Base-by-base conservation (phyloP, 495 filamentous ascomycete genomes). In the Clavariopsis aquatica region DNA sequence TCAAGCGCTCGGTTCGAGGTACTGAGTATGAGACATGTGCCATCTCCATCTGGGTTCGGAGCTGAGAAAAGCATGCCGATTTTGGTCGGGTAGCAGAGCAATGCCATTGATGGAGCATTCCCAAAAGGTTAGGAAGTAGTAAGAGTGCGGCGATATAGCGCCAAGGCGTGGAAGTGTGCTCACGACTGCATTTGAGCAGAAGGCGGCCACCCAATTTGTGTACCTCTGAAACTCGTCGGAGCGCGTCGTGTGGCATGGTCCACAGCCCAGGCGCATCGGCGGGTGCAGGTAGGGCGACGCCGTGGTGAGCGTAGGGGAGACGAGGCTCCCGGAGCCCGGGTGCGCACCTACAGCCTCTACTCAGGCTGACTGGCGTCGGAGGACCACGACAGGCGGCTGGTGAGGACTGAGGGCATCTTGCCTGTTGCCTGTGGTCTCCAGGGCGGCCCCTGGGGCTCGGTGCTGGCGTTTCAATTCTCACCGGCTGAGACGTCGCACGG, bases 401-500 rank as follows among this genome's bases (percentile, higher is more conserved):
- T 43, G 38, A 34, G 38, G 15, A 6, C 8, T 43, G 38, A 43
- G 2, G 38, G 15, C 2, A 6, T 17, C 15, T 8, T 43, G 13
- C n/a, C n/a, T n/a, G 38, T 17, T n/a, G 38, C n/a, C 15, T 17
- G 38, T 43, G 38, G 38, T 17, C 38, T 43, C 38, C 12, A 17
- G 38, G 38, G 12, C 31, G 13, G 38, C 31, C 31, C 31, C 31
- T 36, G 31, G 13, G 6, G 31, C 31, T 34, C 38, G 38, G 12
- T 43, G 38, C 38, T 43, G 38, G 38, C n/a, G 38, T 43, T 43
- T 43, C 38, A 43, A 43, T 43, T 43, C n/a, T 43, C 38, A 43
- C 2, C 12, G 12, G 38, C 38, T 43, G 38, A 43, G 38, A 43
- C 38, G 38, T 43, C 38, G 38, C 38, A 43, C 38, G 38, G 38